These are phyloP conservation scores for Crucihimalaya himalaica DNA, from an alignment of 345 rosid species.

Conservation along the genomic window DNA sequence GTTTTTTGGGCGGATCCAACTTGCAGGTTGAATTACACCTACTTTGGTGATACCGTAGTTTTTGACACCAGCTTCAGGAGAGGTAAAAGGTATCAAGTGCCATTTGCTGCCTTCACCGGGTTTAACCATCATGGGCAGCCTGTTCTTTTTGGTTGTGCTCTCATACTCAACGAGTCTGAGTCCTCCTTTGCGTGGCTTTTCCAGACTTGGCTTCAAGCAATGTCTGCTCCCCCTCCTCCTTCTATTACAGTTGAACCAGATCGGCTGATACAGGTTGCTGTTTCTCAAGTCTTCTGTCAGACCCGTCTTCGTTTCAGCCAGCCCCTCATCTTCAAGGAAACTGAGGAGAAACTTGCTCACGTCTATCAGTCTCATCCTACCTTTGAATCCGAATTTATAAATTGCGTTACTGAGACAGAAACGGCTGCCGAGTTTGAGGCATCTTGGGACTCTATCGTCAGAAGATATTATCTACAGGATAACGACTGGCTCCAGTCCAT, in stretches of 20 bases:
- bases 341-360: slow-evolving; percentile 62
- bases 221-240: slow-evolving; percentile 61
- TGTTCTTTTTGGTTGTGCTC: slow-evolving; percentile 69
- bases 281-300: slow-evolving; percentile 55
- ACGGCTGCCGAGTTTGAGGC: slow-evolving; percentile 66
- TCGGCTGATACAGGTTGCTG: slow-evolving; percentile 56
- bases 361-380: slow-evolving; percentile 58
- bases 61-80: slow-evolving; percentile 59
- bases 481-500: slow-evolving; percentile 71
- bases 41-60: slow-evolving; percentile 62
- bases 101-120: slow-evolving; percentile 74
- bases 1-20: slow-evolving; percentile 73
- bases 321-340: slow-evolving; percentile 57
- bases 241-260: slow-evolving; percentile 78
- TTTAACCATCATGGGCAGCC: slow-evolving; percentile 80
- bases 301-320: slow-evolving; percentile 61
- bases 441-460: slow-evolving; percentile 57
- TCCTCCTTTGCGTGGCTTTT: slow-evolving; percentile 69
- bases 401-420: slow-evolving; percentile 56
- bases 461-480: slow-evolving; percentile 54
- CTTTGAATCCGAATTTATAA: slow-evolving; percentile 66
- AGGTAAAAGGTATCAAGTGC: slow-evolving; percentile 47
- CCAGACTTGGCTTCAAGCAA: slow-evolving; percentile 74
- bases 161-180: slow-evolving; percentile 62
- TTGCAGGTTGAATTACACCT: slow-evolving; percentile 55